These are phyloP conservation scores for Penicillium aurantiogriseum DNA, from an alignment of 2,329 filamentous ascomycete genomes.

Conservation along the genomic window DNA sequence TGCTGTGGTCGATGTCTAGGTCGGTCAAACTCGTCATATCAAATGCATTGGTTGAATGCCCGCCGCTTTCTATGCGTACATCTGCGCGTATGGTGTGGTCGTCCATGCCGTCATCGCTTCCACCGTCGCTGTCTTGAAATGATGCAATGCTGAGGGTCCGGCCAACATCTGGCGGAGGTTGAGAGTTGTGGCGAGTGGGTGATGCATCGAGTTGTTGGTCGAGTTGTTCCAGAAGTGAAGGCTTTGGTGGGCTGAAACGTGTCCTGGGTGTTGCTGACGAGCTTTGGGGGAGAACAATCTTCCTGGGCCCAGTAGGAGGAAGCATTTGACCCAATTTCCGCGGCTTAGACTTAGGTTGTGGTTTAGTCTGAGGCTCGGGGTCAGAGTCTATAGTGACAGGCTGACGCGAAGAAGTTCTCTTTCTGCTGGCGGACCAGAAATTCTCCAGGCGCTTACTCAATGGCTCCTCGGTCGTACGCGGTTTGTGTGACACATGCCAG, in stretches of 20 bases:
- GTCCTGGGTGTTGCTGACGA: constrained; percentile 38
- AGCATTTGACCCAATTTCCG: constrained; percentile 27
- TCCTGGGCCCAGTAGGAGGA: constrained; percentile 27
- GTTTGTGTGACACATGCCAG: constrained; percentile 31
- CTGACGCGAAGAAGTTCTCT: constrained; percentile 10
- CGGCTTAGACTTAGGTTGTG: constrained; percentile 10
- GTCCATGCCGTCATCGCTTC: constrained; percentile 17
- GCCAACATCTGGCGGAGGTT: constrained; percentile 29
- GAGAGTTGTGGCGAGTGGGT: constrained; percentile 34
- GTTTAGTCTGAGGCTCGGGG: constrained; percentile 2
- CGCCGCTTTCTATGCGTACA: constrained; percentile 26
- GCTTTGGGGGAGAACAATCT: constrained; percentile 35
- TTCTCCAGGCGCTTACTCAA: constrained; percentile 40
- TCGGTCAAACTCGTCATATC: constrained; percentile 35
- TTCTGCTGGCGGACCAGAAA: constrained; percentile 40
- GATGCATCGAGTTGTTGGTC: constrained; percentile 39
- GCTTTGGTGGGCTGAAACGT: constrained; percentile 42
- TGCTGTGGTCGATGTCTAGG: constrained; percentile 30
- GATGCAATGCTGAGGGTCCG: constrained; percentile 21
- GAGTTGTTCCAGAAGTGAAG: constrained; percentile 40
- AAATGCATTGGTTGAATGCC: constrained; percentile 30
- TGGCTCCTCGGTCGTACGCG: constrained; percentile 31
- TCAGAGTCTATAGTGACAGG: neutral
- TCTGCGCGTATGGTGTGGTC: constrained; percentile 26
- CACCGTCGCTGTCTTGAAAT: constrained; percentile 22